Percentiles rank a stretch among this genome's conserved stretches.
Conservation (phyloP, 2,329 filamentous ascomycete species). For the Zalaria obscura region DNA sequence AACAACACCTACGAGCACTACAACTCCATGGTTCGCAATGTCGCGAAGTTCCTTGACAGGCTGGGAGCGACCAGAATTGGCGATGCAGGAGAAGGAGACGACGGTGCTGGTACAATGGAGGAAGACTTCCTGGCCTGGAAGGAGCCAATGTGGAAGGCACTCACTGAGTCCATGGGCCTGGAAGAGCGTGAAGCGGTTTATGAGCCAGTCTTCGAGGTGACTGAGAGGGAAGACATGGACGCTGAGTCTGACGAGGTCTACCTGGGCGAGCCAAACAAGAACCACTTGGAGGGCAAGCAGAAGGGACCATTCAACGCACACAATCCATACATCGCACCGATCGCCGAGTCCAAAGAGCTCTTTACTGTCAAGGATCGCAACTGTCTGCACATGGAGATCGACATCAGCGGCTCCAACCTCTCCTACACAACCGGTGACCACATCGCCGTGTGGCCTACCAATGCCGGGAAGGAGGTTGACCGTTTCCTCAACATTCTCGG, state of each 20-base stretch:
- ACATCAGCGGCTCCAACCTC: constrained; percentile 77
- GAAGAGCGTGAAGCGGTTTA: constrained; percentile 95
- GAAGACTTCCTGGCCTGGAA: constrained; percentile 99
- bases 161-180: constrained; percentile 70
- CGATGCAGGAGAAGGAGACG: constrained; percentile 84
- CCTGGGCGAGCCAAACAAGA: constrained; percentile 68
- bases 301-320: constrained; percentile 92
- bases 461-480: constrained; percentile 83
- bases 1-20: constrained; percentile 56
- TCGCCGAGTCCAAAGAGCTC: constrained; percentile 77
- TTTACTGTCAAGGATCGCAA: constrained; percentile 85
- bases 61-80: constrained; percentile 77
- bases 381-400: constrained; percentile 92
- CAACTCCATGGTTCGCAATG: constrained; percentile 93
- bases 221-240: constrained; percentile 51
- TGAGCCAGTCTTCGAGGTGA: constrained; percentile 78
- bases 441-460: constrained; percentile 93
- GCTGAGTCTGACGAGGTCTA: constrained; percentile 72
- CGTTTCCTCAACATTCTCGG: constrained; percentile 71
- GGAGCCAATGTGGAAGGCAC: constrained; percentile 91
- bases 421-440: constrained; percentile 95
- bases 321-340: constrained; percentile 77
- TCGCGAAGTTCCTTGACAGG: constrained; percentile 67
- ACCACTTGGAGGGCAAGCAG: constrained; percentile 71
- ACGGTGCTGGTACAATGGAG: constrained; percentile 98